phyloP scores from a whole-genome alignment of 345 rosid genomes.

The Combretum micranthum region DNA sequence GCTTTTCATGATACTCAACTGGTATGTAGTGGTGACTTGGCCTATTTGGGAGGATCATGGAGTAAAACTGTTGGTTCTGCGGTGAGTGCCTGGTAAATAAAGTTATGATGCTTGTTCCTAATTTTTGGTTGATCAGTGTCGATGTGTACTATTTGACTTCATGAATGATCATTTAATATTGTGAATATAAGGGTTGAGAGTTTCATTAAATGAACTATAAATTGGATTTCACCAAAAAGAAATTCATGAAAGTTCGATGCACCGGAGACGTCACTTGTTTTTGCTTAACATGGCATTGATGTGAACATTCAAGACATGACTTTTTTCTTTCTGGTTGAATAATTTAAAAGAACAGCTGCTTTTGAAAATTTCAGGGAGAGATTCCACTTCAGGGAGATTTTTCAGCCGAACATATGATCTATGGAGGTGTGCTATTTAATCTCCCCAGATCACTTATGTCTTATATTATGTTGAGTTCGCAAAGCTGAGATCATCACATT shows the following conservation, averaged over 20 bases:
- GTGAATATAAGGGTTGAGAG: no score
- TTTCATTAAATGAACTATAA: no score
- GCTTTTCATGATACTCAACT: conserved; percentile 87
- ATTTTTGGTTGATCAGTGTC: neutral
- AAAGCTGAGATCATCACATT: neutral
- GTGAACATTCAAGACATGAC: no score
- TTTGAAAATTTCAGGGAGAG: conserved; percentile 57
- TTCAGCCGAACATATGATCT: conserved; percentile 93
- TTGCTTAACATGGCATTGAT: no score
- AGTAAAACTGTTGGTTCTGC: conserved; percentile 85
- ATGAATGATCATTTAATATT: neutral
- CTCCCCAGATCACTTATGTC: neutral
- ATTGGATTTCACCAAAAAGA: neutral
- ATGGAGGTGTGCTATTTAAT: conserved; percentile 55
- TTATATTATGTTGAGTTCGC: neutral
- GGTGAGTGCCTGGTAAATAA: conserved; percentile 34
- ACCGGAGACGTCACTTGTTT: no score
- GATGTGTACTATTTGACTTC: neutral
- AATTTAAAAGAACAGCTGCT: conserved; percentile 2
- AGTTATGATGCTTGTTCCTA: neutral
- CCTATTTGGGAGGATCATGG: conserved; percentile 93
- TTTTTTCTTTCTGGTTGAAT: neutral
- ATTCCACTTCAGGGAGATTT: conserved; percentile 97
- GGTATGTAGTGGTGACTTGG: conserved; percentile 79
- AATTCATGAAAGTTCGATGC: neutral